phyloP scores from a whole-genome alignment of 169 alveolate species.

The Plasmodium falciparum region DNA sequence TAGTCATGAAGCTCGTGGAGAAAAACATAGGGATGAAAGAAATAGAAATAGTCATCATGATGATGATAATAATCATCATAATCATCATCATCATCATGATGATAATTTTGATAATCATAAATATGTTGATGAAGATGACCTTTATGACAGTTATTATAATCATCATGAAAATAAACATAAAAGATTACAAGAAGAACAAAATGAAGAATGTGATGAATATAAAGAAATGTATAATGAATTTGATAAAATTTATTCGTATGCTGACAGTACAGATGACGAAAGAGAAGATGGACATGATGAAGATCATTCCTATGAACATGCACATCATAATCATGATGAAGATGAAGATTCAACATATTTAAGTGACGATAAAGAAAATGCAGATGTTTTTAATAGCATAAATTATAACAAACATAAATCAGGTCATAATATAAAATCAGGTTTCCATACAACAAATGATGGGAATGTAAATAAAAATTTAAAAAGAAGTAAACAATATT shows the following conservation, averaged over 20 bases:
- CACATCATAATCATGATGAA: slow-evolving; percentile 6
- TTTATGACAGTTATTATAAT: neutral
- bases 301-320: neutral
- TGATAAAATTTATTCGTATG: slow-evolving; percentile 38
- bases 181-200: neutral
- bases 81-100: slow-evolving; percentile 6
- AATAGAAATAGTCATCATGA: neutral
- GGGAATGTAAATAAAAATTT: neutral
- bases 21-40: neutral
- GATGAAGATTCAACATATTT: neutral
- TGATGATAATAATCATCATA: neutral
- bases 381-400: neutral
- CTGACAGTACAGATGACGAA: slow-evolving; percentile 17
- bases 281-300: slow-evolving; percentile 21
- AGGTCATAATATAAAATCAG: neutral
- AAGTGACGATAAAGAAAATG: neutral
- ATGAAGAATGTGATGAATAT: slow-evolving; percentile 6
- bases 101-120: slow-evolving; percentile 13
- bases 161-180: slow-evolving; percentile 8
- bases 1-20: neutral
- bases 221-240: slow-evolving; percentile 1
- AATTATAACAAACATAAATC: neutral
- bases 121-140: slow-evolving; percentile 12
- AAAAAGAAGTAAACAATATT: slow-evolving; percentile 12
- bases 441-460: neutral